Evolutionary conservation across 495 filamentous ascomycete species (phyloP), one percentile per base, ranked within the genome.

Genomic region (Sordaria brevicollis): DNA sequence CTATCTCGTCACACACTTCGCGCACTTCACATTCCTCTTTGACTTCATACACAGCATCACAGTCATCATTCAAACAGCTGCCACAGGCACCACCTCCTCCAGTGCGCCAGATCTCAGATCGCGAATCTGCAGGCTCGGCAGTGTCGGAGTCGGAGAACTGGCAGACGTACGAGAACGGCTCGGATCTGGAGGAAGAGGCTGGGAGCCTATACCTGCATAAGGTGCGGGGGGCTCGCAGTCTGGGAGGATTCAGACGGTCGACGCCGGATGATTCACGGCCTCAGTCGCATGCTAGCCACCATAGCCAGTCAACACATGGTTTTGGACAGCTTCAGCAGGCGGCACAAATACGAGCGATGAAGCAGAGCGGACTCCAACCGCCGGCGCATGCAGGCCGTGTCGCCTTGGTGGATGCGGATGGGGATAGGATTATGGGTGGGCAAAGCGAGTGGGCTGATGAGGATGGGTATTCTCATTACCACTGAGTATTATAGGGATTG

Each of bases 131-230:
- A 9, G 87, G 85, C 71, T 92, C 90, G 1, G 83, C 81, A 4
- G 85, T 89, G 3, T 90, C 91, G 11, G 92, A 92, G 3, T 94
- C 91, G 0, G 93, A 97, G 80, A 97, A 97, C 78, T 97, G 93
- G 93, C 93, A 97, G 81, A 96, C 92, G 29, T 97, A 93, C 71
- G 91, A 93, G 72, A 90, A 92, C 77, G 87, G 85, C 43, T 90
- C 88, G 4, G 92, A 90, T 68, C 90, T 90, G 0, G 92, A 95
- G 72, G 79, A 79, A 36, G 93, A 94, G 77, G 86, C 87, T 2
- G 89, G 86, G 19, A 91, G 93, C 68, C 83, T 87, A 8, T 93
- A 94, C 77, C 93, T 91, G 75, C 89, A 91, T 70, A 93, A 90
- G 76, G 78, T 93, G 68, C 85, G 89, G 69, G 88, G 89, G 29